Evolutionary conservation across 495 filamentous ascomycete genomes (phyloP), one percentile per base, ranked within the genome.

Genomic region (Pyronema domesticum): DNA sequence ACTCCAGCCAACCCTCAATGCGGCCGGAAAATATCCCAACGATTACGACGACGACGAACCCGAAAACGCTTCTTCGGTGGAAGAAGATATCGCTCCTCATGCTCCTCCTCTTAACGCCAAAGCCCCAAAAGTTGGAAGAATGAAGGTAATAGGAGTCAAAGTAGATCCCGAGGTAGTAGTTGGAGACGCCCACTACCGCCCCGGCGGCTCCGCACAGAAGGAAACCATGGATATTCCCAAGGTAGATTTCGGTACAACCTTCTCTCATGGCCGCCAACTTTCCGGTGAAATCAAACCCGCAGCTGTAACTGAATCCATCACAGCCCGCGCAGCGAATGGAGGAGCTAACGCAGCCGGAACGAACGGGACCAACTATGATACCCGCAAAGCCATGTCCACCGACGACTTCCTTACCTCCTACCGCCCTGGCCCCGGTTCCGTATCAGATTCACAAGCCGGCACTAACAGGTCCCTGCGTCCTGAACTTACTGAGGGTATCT

Each of bases 191-290:
- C 74, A 67, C 52, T 83, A 81, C 53, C 61, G 69, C 30, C 58
- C 69, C n/a, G 50, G 42, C 47, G 18, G 39, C 15, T 15, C 55
- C 33, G 68, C 71, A 37, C 66, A 64, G 50, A 59, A 59, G 19
- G 46, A 61, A 11, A 71, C 67, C 53, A 54, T 74, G 17, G 74
- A 80, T 46, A 83, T 93, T 54, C 86, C 87, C 1, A 68, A 70
- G 7, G 76, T 96, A 55, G 83, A 96, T 63, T 96, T 96, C 66
- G 89, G 89, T 0, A 86, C 79, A 14, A 95, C 89, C 0, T 71
- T 81, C 53, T 81, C 83, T 61, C 83, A 83, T 47, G 74, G 69
- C 65, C 51, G 71, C 70, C 57, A 74, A 72, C 46, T 70, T 60
- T 59, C 63, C 15, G 48, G 63, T 34, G 59, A 62, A 48, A 42